Conservation (phyloP, 2,329 filamentous ascomycete genomes). For the Alternaria viburni region DNA sequence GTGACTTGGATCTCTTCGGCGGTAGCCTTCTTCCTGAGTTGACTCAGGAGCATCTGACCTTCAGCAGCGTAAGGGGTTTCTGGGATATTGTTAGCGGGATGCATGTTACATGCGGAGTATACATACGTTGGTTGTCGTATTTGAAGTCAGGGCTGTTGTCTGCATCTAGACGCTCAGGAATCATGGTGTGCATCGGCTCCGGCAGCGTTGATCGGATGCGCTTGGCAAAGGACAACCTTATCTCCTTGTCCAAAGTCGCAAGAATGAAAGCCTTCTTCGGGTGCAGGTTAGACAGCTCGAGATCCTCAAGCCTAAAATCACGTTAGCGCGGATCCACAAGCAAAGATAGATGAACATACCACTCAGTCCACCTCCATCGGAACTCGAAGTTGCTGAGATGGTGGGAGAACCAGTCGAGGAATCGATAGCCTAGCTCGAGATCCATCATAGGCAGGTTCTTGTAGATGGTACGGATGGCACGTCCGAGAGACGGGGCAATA, state of each 20-base stretch:
- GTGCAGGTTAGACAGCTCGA: conserved; percentile 75
- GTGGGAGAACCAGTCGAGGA: conserved; percentile 97
- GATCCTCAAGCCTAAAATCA: conserved; percentile 71
- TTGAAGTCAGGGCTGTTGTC: conserved; percentile 96
- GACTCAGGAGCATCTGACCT: conserved; percentile 78
- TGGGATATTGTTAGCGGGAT: conserved; percentile 40
- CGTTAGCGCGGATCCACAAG: conserved; percentile 13
- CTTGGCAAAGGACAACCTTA: conserved; percentile 93
- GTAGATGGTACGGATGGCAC: conserved; percentile 92
- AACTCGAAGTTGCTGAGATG: conserved; percentile 99
- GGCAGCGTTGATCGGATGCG: conserved; percentile 94
- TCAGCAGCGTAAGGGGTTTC: conserved; percentile 82
- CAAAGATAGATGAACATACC: conserved; percentile 58
- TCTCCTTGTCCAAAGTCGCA: conserved; percentile 93
- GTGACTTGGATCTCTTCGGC: conserved; percentile 86
- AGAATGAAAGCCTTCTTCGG: conserved; percentile 93
- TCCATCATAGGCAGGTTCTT: conserved; percentile 82
- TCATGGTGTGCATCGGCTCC: conserved; percentile 78
- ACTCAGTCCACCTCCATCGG: conserved; percentile 99
- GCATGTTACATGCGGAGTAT: not conserved
- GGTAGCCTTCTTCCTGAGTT: conserved; percentile 82
- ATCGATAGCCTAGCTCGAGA: conserved; percentile 82
- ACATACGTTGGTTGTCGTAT: conserved; percentile 75
- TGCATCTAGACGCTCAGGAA: conserved; percentile 87
- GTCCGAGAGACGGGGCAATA: conserved; percentile 91